These are phyloP conservation scores for Phytophthora citrophthora DNA, from an alignment of 352 stramenopile species.

Conservation along the genomic window DNA sequence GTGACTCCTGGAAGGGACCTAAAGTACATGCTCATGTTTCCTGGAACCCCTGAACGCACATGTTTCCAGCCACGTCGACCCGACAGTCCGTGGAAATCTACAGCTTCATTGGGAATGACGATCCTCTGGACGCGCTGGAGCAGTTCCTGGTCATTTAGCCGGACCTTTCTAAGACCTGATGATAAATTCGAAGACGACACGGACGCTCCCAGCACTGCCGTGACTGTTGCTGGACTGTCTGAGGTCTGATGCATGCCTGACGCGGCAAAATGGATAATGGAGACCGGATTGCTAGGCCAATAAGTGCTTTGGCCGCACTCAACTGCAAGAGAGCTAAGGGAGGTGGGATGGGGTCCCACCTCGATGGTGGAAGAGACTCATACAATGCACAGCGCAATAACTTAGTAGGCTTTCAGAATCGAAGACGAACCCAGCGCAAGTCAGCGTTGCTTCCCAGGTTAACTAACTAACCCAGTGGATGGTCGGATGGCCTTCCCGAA, in stretches of 20 bases:
- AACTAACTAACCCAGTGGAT: constrained; percentile 1
- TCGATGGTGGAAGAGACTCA: constrained; percentile 14
- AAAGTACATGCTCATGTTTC: constrained; percentile 23
- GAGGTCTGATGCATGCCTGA: constrained; percentile 17
- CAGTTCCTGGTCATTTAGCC: constrained; percentile 30
- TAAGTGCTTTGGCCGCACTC: neutral
- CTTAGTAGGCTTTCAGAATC: constrained; percentile 7
- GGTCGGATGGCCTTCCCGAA: neutral
- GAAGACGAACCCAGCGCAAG: constrained; percentile 4
- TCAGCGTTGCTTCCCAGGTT: constrained; percentile 2
- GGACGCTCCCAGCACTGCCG: constrained; percentile 10
- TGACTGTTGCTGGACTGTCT: constrained; percentile 11
- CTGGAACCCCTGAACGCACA: constrained; percentile 3
- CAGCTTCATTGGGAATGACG: constrained; percentile 7
- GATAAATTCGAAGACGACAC: constrained; percentile 27
- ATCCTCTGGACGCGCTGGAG: constrained; percentile 28
- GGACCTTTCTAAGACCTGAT: constrained; percentile 15
- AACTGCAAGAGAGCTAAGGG: constrained; percentile 24
- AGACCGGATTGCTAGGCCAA: neutral
- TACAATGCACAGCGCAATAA: neutral
- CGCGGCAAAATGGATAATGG: constrained; percentile 33
- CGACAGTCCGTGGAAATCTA: constrained; percentile 14
- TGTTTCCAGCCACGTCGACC: constrained; percentile 25
- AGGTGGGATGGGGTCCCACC: constrained; percentile 16
- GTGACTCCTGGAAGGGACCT: neutral